phyloP scores from a whole-genome alignment of 2,329 filamentous ascomycete species.

The Bipolaris oryzae region DNA sequence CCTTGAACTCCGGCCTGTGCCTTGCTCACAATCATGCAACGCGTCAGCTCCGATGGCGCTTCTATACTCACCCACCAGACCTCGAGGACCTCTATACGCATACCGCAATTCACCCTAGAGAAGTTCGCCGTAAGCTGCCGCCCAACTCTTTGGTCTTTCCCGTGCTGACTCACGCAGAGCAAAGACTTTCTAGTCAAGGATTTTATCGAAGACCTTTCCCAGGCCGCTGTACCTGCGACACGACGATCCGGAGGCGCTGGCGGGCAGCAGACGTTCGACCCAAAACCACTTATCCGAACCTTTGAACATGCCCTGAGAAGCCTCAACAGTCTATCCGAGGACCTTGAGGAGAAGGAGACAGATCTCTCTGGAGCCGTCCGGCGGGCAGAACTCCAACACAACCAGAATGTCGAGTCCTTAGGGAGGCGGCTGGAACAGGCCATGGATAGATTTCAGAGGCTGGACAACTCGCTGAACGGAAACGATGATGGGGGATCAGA shows the following conservation, averaged over 20 bases:
- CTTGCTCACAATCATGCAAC: constrained; percentile 36
- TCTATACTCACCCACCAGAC: constrained; percentile 50
- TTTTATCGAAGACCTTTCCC: constrained; percentile 92
- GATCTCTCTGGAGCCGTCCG: constrained; percentile 89
- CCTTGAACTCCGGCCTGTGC: neutral
- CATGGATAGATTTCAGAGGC: constrained; percentile 86
- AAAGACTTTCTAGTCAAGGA: constrained; percentile 96
- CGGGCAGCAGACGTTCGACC: constrained; percentile 70
- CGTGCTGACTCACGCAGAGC: constrained; percentile 38
- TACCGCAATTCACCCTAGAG: constrained; percentile 80
- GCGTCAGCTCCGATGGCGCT: constrained; percentile 48
- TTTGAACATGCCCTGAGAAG: constrained; percentile 81
- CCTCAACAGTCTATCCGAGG: constrained; percentile 74
- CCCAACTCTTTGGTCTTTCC: neutral
- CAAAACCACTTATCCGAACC: constrained; percentile 92
- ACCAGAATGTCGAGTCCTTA: constrained; percentile 85
- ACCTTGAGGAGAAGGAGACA: constrained; percentile 87
- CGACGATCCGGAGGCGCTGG: constrained; percentile 72
- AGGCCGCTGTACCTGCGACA: constrained; percentile 77
- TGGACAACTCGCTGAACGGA: constrained; percentile 82
- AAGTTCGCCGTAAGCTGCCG: constrained; percentile 60
- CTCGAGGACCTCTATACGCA: constrained; percentile 49
- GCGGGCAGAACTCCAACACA: constrained; percentile 88
- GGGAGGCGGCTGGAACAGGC: constrained; percentile 90
- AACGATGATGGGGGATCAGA: constrained; percentile 61